These are phyloP conservation scores for Macaranga tanarius DNA, from an alignment of 441 rosid genomes.

Conservation along the genomic window DNA sequence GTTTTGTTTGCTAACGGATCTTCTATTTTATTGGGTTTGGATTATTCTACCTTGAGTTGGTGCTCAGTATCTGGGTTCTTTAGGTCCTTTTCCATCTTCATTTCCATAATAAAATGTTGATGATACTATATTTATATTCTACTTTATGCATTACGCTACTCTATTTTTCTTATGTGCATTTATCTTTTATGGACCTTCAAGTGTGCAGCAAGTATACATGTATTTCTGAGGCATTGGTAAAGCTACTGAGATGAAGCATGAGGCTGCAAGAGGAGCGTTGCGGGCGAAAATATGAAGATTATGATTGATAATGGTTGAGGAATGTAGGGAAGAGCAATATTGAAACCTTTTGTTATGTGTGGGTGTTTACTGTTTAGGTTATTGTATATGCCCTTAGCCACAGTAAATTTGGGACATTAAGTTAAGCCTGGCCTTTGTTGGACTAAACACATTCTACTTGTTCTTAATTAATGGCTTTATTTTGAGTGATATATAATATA, in stretches of 20 bases:
- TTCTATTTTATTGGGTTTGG: slow-evolving; percentile 90
- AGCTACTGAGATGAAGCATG: slow-evolving; percentile 65
- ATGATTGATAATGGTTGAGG: not conserved
- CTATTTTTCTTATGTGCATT: not conserved
- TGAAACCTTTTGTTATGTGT: not conserved
- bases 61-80: slow-evolving; percentile 87
- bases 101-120: not conserved
- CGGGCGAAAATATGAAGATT: slow-evolving; percentile 66
- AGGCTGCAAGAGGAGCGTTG: slow-evolving; percentile 70
- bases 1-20: slow-evolving; percentile 44
- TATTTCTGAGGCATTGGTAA: slow-evolving; percentile 92
- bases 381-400: slow-evolving; percentile 28
- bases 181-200: not conserved
- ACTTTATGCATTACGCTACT: not conserved
- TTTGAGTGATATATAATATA: not conserved
- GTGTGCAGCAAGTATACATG: slow-evolving; percentile 81
- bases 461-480: not conserved
- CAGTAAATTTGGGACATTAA: not conserved
- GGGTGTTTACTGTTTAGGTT: slow-evolving; percentile 15
- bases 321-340: not conserved
- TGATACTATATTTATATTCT: not conserved
- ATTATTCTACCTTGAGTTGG: slow-evolving; percentile 66
- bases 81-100: slow-evolving; percentile 49
- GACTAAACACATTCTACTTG: not conserved
- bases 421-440: not conserved